Evolutionary conservation across 768 basidiomycete species (phyloP).

Genomic region (Leccinellum albellum): DNA sequence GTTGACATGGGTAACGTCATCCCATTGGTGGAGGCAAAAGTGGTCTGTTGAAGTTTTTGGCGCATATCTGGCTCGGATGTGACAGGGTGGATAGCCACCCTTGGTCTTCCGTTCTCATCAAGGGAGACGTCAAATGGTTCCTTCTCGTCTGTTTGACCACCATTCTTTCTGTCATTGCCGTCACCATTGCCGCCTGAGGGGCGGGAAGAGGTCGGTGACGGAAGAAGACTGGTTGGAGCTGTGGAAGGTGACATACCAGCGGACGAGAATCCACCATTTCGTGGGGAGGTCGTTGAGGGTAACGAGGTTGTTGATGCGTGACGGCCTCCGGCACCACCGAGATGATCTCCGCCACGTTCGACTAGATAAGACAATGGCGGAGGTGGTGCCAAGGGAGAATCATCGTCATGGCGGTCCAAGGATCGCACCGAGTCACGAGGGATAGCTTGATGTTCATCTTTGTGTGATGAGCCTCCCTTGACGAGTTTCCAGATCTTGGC

Average conservation of each 20-base stretch:
- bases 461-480: conserved; percentile 51
- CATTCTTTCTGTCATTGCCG: conserved; percentile 39
- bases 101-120: conserved; percentile 34
- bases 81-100: conserved; percentile 46
- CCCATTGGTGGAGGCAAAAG: conserved; percentile 31
- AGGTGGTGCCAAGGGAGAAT: conserved; percentile 80
- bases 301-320: conserved; percentile 71
- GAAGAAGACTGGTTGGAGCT: conserved; percentile 69
- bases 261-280: conserved; percentile 47
- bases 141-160: conserved; percentile 41
- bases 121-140: conserved; percentile 32
- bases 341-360: conserved; percentile 47
- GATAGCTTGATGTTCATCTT: conserved; percentile 27
- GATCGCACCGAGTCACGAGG: conserved; percentile 39
- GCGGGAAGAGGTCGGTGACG: conserved; percentile 73
- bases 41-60: conserved; percentile 37
- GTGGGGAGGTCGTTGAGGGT: conserved; percentile 55
- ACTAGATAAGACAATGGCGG: conserved; percentile 90
- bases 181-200: conserved; percentile 58
- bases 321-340: conserved; percentile 40
- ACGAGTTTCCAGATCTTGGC: conserved; percentile 81
- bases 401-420: conserved; percentile 50
- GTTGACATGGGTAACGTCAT: conserved; percentile 28
- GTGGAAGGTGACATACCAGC: conserved; percentile 71
- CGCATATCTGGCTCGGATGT: conserved; percentile 65